phyloP scores from a whole-genome alignment of 176 grass and related monocot genomes.

The Oryza rufipogon region DNA sequence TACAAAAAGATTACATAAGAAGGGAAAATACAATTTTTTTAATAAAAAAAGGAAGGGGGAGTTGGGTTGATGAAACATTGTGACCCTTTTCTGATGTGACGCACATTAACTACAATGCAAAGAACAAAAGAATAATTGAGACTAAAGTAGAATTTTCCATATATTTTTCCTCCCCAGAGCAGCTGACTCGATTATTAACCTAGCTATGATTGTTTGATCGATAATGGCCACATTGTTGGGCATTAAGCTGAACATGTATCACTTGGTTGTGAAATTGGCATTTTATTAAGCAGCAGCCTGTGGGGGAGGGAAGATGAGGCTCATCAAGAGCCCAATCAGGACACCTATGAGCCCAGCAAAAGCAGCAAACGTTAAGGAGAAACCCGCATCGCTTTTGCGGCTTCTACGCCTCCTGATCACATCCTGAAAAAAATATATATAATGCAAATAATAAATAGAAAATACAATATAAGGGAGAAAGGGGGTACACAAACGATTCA shows the following conservation, averaged over 20 bases:
- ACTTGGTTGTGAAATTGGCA: slow-evolving; percentile 19
- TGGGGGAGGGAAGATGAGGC: slow-evolving; percentile 67
- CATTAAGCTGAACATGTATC: slow-evolving; percentile 9
- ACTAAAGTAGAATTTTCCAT: slow-evolving; percentile 13
- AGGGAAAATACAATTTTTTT: slow-evolving; percentile 28
- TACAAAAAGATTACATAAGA: slow-evolving; percentile 24
- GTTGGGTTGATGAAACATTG: background rate
- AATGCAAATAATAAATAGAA: slow-evolving; percentile 19
- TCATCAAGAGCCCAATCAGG: slow-evolving; percentile 79
- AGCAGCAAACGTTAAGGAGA: slow-evolving; percentile 76
- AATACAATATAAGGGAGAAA: slow-evolving; percentile 25
- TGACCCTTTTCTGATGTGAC: slow-evolving; percentile 14
- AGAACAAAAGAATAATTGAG: slow-evolving; percentile 43
- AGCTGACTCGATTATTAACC: background rate
- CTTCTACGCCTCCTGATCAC: slow-evolving; percentile 71
- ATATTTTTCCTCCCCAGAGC: background rate
- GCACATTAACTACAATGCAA: slow-evolving; percentile 34
- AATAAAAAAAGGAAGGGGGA: background rate
- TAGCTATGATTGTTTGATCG: background rate
- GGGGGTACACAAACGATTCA: background rate
- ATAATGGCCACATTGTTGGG: background rate
- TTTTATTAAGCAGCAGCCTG: slow-evolving; percentile 43
- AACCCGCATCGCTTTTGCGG: slow-evolving; percentile 65
- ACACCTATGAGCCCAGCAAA: slow-evolving; percentile 83
- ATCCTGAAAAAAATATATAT: slow-evolving; percentile 59